These are phyloP conservation scores for Diversispora epigaea DNA, from an alignment of 192 early-diverging fungal species.

Conservation along the genomic window DNA sequence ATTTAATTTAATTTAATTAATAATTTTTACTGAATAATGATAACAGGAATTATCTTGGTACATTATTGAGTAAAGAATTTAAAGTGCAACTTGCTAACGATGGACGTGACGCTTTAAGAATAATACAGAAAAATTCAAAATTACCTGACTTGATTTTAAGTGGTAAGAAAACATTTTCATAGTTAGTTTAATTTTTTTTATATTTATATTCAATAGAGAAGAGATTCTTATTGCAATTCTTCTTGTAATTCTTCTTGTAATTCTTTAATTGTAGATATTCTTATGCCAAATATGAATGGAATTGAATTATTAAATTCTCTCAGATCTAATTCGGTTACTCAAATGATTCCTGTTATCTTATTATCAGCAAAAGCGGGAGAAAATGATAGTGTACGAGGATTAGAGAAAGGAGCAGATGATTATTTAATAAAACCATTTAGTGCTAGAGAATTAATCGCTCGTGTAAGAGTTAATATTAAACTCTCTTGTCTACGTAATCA, in stretches of 20 bases:
- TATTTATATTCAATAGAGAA: too few relatives aligned
- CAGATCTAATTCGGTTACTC: conserved; percentile 36
- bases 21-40: neutral
- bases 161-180: conserved; percentile 28
- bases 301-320: conserved; percentile 49
- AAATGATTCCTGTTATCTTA: conserved; percentile 56
- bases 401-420: conserved; percentile 62
- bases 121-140: conserved; percentile 7
- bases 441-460: conserved; percentile 53
- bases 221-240: too few relatives aligned
- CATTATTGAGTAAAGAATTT: conserved; percentile 40
- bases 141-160: conserved; percentile 39
- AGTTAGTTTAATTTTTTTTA: neutral
- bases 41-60: conserved; percentile 31
- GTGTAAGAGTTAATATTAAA: conserved; percentile 54
- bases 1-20: neutral
- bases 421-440: conserved; percentile 54
- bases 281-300: conserved; percentile 66
- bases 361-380: conserved; percentile 57
- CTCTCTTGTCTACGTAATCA: conserved; percentile 45
- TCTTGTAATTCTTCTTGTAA: too few relatives aligned
- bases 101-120: conserved; percentile 39
- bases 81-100: conserved; percentile 39
- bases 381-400: conserved; percentile 51
- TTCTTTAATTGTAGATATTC: conserved; percentile 41